phyloP scores from a whole-genome alignment of 306 rosid genomes.

The Luffa aegyptiaca region DNA sequence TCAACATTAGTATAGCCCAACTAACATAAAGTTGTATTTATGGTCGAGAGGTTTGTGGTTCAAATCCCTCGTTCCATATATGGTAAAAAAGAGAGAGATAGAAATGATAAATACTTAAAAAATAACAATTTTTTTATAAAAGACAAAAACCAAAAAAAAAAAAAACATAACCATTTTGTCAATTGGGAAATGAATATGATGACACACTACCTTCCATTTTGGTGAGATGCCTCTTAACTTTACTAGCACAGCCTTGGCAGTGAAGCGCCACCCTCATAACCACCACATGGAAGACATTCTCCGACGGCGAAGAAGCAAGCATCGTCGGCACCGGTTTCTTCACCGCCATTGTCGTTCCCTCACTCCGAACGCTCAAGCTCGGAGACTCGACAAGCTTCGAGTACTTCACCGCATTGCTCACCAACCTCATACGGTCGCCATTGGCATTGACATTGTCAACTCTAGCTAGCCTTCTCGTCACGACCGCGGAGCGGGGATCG shows the following conservation, averaged over 20 bases:
- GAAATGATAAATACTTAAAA: too few relatives aligned
- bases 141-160: too few relatives aligned
- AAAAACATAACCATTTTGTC: too few relatives aligned
- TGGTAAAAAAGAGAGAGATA: too few relatives aligned
- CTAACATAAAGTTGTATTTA: too few relatives aligned
- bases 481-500: constrained; percentile 37
- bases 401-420: constrained; percentile 34
- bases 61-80: too few relatives aligned
- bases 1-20: too few relatives aligned
- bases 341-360: neutral
- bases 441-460: neutral
- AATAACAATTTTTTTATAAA: too few relatives aligned
- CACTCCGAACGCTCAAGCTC: neutral
- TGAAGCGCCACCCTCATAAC: constrained; percentile 88
- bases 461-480: constrained; percentile 24
- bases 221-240: constrained; percentile 71
- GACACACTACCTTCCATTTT: constrained; percentile 64
- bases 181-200: neutral
- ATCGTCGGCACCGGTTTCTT: neutral
- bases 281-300: constrained; percentile 37
- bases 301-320: neutral
- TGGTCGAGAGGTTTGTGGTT: too few relatives aligned
- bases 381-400: constrained; percentile 46
- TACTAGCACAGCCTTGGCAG: constrained; percentile 93
- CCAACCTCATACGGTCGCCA: constrained; percentile 24